Evolutionary conservation across 352 stramenopile genomes (phyloP).

Genomic region (Phytophthora pseudosyringae): DNA sequence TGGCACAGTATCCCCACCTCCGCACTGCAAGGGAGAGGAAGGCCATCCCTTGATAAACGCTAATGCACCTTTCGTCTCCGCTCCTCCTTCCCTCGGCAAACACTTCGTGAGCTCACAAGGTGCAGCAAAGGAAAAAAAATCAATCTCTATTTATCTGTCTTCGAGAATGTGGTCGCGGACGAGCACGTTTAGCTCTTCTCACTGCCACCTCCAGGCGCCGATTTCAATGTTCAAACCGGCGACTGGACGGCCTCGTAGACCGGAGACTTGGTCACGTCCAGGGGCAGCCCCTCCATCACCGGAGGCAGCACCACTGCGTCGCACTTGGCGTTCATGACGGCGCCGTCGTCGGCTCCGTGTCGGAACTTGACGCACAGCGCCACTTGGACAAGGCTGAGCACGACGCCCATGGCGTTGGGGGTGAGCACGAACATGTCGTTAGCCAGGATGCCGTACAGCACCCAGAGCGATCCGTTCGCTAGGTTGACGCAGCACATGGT

Average conservation of each 20-base stretch:
- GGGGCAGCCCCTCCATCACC: conserved; percentile 7
- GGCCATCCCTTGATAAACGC: not conserved
- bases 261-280: conserved; percentile 18
- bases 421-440: conserved; percentile 43
- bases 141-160: conserved; percentile 8
- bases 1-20: not conserved
- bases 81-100: too few species aligned
- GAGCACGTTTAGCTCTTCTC: not conserved
- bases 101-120: too few species aligned
- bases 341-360: not conserved
- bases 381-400: conserved; percentile 42
- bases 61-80: not conserved
- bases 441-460: conserved; percentile 30
- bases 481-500: conserved; percentile 38
- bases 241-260: conserved; percentile 26
- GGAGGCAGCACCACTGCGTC: conserved; percentile 16
- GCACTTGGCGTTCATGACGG: conserved; percentile 16
- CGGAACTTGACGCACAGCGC: conserved; percentile 48
- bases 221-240: conserved; percentile 17
- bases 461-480: conserved; percentile 37
- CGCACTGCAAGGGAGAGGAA: too few species aligned
- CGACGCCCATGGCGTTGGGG: conserved; percentile 37
- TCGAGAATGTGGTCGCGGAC: conserved; percentile 1
- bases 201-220: not conserved
- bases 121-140: conserved; percentile 1